Conservation (phyloP, 164 flowering plant species). For the Dillenia suffruticosa region DNA sequence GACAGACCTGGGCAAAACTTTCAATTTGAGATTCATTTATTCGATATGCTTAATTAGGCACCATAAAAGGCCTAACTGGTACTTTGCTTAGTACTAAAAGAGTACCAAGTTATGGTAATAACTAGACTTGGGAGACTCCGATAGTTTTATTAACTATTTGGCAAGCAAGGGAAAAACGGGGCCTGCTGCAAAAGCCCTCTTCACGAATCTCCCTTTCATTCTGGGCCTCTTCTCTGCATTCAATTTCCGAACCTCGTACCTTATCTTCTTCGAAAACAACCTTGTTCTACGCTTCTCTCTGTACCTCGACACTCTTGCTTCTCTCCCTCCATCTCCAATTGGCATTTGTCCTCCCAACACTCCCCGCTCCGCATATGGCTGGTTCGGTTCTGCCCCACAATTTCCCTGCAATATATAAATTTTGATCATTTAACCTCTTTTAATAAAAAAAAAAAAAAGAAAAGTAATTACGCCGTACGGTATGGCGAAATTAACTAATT, state of each 20-base stretch:
- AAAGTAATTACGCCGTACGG: too few species aligned
- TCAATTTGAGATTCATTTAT: too few species aligned
- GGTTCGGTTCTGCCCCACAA: conserved; percentile 28
- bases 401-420: conserved; percentile 20
- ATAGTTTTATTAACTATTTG: too few species aligned
- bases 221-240: conserved; percentile 95
- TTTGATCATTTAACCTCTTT: too few species aligned
- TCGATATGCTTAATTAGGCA: too few species aligned
- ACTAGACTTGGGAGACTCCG: too few species aligned
- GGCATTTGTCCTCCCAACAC: conserved; percentile 21
- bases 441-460: not conserved
- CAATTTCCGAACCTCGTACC: conserved; percentile 87
- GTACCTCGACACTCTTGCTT: conserved; percentile 87
- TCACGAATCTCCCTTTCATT: conserved; percentile 89
- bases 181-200: conserved; percentile 51
- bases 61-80: too few species aligned
- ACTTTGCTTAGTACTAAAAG: too few species aligned
- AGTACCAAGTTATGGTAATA: too few species aligned
- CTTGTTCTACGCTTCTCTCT: conserved; percentile 83
- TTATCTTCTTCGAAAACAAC: conserved; percentile 85
- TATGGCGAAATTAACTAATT: too few species aligned
- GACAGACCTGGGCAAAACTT: too few species aligned
- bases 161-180: conserved; percentile 28
- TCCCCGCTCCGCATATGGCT: conserved; percentile 28
- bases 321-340: conserved; percentile 62